These are phyloP conservation scores for Phyllosticta paracitricarpa DNA, from an alignment of 2,329 filamentous ascomycete species.

Conservation along the genomic window DNA sequence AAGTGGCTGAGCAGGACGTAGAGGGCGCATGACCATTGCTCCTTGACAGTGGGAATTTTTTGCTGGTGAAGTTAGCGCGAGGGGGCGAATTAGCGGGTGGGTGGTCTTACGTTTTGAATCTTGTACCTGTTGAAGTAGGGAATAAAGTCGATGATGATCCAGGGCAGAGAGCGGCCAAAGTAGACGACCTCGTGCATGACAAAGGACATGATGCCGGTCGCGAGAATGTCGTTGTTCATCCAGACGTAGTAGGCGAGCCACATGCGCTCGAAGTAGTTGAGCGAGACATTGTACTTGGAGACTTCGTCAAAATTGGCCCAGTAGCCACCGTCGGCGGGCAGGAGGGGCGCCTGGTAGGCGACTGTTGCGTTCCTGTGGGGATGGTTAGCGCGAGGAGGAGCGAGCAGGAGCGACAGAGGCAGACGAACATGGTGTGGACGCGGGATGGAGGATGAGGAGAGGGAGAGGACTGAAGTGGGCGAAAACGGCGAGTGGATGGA, in stretches of 20 bases:
- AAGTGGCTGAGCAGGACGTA: constrained; percentile 93
- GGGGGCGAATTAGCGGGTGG: neutral
- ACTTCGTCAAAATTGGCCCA: constrained; percentile 58
- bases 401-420: neutral
- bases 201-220: constrained; percentile 97
- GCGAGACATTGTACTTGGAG: constrained; percentile 65
- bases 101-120: constrained; percentile 64
- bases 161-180: constrained; percentile 84
- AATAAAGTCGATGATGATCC: constrained; percentile 83
- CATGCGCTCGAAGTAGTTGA: constrained; percentile 77
- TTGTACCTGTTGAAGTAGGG: constrained; percentile 89
- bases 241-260: constrained; percentile 96
- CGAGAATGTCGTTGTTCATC: constrained; percentile 95
- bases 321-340: constrained; percentile 44
- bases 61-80: constrained; percentile 31
- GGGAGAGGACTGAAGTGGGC: neutral
- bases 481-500: neutral
- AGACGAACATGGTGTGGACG: constrained; percentile 1
- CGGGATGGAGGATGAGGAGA: neutral
- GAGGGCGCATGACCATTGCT: constrained; percentile 90
- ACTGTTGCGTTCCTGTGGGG: constrained; percentile 26
- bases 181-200: constrained; percentile 89
- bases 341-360: constrained; percentile 22
- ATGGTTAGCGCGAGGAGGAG: neutral
- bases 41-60: constrained; percentile 85